Conservation (phyloP, 441 rosid genomes). For the Gossypium trilobum region DNA sequence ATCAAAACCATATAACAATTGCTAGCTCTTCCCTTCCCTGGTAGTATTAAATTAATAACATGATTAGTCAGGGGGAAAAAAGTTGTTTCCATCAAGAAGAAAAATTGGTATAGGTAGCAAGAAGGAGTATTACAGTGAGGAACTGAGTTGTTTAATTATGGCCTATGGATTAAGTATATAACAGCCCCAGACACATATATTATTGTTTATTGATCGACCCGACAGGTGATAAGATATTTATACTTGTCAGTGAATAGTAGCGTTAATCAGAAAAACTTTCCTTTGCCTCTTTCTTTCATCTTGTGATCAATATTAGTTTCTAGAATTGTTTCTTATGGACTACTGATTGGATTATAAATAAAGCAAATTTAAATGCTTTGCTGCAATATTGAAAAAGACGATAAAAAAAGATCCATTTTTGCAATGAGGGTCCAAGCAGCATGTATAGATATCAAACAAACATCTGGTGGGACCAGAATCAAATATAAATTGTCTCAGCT, state of each 20-base stretch:
- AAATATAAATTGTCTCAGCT: background rate
- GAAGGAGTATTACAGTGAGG: slow-evolving; percentile 6
- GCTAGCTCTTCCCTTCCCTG: slow-evolving; percentile 13
- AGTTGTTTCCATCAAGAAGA: no score
- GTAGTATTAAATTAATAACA: slow-evolving; percentile 18
- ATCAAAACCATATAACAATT: slow-evolving; percentile 20
- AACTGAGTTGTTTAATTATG: background rate
- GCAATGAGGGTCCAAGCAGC: background rate
- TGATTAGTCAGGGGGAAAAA: background rate
- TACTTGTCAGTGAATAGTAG: slow-evolving; percentile 14
- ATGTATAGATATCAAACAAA: background rate
- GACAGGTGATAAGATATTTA: slow-evolving; percentile 16
- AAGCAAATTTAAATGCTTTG: background rate
- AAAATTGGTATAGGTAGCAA: no score
- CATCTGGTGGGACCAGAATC: slow-evolving; percentile 1
- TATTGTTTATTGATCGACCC: slow-evolving; percentile 7
- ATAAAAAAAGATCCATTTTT: background rate
- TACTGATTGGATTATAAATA: background rate
- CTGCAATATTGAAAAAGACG: background rate
- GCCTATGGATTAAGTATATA: no score
- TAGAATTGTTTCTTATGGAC: background rate
- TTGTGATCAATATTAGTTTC: background rate
- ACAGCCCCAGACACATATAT: slow-evolving; percentile 1
- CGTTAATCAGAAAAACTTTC: background rate
- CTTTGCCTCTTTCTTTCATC: background rate